Percentiles rank a stretch among this genome's conserved stretches.
Evolutionary conservation across 257 asterid genomes (phyloP).

Genomic region (Gentiana macrophylla): DNA sequence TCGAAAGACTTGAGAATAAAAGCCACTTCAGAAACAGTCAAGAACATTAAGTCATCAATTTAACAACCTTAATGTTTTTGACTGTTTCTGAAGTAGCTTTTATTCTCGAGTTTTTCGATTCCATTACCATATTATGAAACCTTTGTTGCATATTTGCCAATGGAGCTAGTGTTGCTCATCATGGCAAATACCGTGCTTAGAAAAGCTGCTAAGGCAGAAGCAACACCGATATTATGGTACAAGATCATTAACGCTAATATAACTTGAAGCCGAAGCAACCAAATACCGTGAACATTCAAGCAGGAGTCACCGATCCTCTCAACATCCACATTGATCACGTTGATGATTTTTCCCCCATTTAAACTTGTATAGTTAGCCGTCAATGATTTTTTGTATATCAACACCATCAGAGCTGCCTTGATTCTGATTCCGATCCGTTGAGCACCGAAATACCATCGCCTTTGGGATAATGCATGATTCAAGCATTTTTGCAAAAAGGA

Average conservation of each 20-base stretch:
- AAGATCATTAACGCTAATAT: constrained; percentile 27
- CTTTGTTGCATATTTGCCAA: constrained; percentile 63
- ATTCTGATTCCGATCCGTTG: too few species aligned
- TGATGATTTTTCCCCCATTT: constrained; percentile 54
- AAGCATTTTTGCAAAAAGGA: constrained; percentile 60
- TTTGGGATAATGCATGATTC: constrained; percentile 34
- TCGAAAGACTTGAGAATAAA: constrained; percentile 44
- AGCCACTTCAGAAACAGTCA: too few species aligned
- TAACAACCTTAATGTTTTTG: too few species aligned
- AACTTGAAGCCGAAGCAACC: constrained; percentile 7
- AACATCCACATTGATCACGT: constrained; percentile 60
- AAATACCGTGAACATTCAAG: constrained; percentile 55
- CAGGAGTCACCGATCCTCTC: constrained; percentile 85
- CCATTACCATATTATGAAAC: constrained; percentile 65
- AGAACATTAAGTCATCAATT: too few species aligned
- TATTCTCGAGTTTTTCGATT: constrained; percentile 37
- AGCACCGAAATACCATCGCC: too few species aligned
- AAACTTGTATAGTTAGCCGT: constrained; percentile 44
- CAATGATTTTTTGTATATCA: constrained; percentile 51
- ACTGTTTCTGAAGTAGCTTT: too few species aligned
- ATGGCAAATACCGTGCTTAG: constrained; percentile 55
- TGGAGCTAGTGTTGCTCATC: constrained; percentile 64
- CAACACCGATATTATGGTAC: constrained; percentile 57
- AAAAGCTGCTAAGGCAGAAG: constrained; percentile 65
- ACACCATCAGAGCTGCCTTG: constrained; percentile 37